Evolutionary conservation across 2,329 filamentous ascomycete genomes (phyloP), one percentile per base, ranked within the genome.

Genomic region (Fonsecaea monophora): DNA sequence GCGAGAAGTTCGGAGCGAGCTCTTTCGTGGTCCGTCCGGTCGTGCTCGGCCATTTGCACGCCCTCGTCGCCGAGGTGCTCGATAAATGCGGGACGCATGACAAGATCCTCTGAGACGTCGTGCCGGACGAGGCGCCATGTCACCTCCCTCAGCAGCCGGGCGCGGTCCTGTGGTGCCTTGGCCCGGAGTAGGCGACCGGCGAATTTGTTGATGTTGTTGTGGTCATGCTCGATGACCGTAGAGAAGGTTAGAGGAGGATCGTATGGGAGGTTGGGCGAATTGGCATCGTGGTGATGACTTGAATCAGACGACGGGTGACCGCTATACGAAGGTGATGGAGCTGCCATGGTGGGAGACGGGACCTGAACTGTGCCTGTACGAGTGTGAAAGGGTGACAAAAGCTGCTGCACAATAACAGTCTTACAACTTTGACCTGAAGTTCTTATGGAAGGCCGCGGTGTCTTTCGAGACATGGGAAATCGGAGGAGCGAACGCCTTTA

Each of bases 141-240:
- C 53, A 70, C 60, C 45, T 68, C 62, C 21, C 42, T 50, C 9
- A 72, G 58, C 8, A 70, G 62, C 6, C 53, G 61, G 48, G 50
- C 48, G 21, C 60, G 61, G 4, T 60, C 60, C 6, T 45, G 40
- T 10, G 60, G 34, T 3, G 68, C 67, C 60, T 94, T 94, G 0
- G 92, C 90, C 62, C 91, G 84, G 80, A 92, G 92, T 2, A 94
- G 94, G 9, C 90, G 84, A 32, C 97, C 91, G 0, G 94, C 89
- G 70, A 97, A 88, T 12, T 91, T 95, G 81, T 98, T 98, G 78
- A 98, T 93, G 37, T 58, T 58, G 40, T 40, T 58, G 65, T 72
- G 70, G 60, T 72, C 70, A 25, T 60, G 40, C n/a, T 72, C 67
- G 62, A 72, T 72, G 40, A 72, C 64, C 13, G 56, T 61, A 50